These are phyloP conservation scores for Penicillium oxalicum DNA, from an alignment of 2,329 filamentous ascomycete species.

Conservation along the genomic window DNA sequence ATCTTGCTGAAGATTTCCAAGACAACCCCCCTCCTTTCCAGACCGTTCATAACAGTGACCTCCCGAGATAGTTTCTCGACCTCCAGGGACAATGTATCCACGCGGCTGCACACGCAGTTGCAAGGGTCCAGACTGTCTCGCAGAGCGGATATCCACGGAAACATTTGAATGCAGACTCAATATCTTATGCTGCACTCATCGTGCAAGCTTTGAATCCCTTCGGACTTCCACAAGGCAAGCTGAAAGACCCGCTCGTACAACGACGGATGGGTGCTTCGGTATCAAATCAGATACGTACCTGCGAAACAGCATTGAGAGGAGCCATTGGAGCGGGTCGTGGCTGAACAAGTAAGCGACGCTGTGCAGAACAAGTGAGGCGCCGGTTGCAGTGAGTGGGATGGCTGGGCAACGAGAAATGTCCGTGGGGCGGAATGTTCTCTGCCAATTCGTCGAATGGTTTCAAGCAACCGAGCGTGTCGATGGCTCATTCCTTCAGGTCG, in stretches of 20 bases:
- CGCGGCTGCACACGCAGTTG: too few species aligned
- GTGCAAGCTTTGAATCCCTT: too few species aligned
- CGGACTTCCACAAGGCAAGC: background rate
- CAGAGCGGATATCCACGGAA: background rate
- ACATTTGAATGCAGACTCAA: too few species aligned
- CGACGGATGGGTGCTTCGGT: conserved; percentile 1
- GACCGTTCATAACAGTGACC: too few species aligned
- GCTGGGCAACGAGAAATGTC: background rate
- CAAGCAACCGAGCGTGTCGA: conserved; percentile 3
- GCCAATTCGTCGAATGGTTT: conserved; percentile 2
- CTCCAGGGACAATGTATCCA: too few species aligned
- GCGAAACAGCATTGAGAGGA: conserved; percentile 20
- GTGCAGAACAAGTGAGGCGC: background rate
- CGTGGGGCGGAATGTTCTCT: background rate
- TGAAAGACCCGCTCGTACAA: conserved; percentile 3
- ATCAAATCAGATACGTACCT: conserved; percentile 17
- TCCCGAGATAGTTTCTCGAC: too few species aligned
- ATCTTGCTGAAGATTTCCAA: too few species aligned
- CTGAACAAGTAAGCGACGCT: background rate
- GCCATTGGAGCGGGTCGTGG: conserved; percentile 15
- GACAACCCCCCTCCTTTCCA: too few species aligned
- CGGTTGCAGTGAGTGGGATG: background rate
- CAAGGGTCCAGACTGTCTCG: background rate
- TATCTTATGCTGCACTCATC: too few species aligned
- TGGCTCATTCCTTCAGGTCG: conserved; percentile 7